A percentile compares a stretch with the other conserved stretches of the same genome.
Conservation (phyloP, 768 basidiomycete genomes). For the Lactifluus hygrophoroides region DNA sequence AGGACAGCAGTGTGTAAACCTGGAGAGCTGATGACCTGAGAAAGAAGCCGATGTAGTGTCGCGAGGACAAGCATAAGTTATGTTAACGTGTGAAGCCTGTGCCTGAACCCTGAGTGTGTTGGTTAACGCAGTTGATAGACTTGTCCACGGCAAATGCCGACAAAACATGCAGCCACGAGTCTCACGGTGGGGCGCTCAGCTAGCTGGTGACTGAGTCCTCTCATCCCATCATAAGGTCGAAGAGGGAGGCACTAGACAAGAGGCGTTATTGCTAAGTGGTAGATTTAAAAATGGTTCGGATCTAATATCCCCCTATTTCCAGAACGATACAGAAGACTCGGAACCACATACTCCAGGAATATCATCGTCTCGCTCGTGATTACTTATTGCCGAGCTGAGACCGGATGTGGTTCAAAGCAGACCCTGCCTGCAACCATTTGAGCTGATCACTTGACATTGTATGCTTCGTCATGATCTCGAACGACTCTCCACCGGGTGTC, state of each 20-base stretch:
- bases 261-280: too few species aligned
- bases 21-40: conserved; percentile 51
- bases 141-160: conserved; percentile 3
- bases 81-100: not conserved
- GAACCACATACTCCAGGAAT: too few species aligned
- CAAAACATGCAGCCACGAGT: too few species aligned
- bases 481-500: conserved; percentile 48
- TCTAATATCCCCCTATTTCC: not conserved
- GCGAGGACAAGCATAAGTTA: conserved; percentile 59
- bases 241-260: too few species aligned
- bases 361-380: too few species aligned
- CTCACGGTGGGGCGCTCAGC: too few species aligned
- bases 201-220: too few species aligned
- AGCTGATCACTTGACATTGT: conserved; percentile 88
- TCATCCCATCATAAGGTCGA: too few species aligned
- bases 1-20: conserved; percentile 63
- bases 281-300: not conserved
- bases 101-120: not conserved
- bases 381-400: not conserved
- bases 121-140: too few species aligned
- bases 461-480: conserved; percentile 70
- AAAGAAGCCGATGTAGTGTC: conserved; percentile 54
- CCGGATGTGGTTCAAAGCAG: conserved; percentile 84
- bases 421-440: conserved; percentile 83
- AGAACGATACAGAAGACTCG: too few species aligned